A percentile compares a stretch with the other conserved stretches of the same genome.
Evolutionary conservation across 75 land plant species (phyloP).

Genomic region (Pseudotsuga menziesii): DNA sequence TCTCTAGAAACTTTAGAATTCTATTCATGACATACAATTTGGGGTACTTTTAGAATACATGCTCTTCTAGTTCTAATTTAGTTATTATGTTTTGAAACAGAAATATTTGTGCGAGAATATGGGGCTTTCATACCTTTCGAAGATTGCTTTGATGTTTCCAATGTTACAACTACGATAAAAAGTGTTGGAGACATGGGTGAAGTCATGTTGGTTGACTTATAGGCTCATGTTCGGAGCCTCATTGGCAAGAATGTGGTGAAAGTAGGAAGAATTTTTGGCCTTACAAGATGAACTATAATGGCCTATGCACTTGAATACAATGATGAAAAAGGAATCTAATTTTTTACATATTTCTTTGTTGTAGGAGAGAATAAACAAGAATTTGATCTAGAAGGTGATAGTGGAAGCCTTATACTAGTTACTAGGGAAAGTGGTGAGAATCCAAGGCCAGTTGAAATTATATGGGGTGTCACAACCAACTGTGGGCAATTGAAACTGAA

Average conservation of each 20-base stretch:
- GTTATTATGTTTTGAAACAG: slow-evolving; percentile 5
- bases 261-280: slow-evolving; percentile 45
- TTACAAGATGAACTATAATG: slow-evolving; percentile 36
- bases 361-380: slow-evolving; percentile 40
- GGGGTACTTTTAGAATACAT: neutral
- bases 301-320: slow-evolving; percentile 51
- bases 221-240: slow-evolving; percentile 31
- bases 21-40: neutral
- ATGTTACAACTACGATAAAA: slow-evolving; percentile 30
- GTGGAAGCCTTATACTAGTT: slow-evolving; percentile 35
- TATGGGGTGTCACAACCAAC: slow-evolving; percentile 48
- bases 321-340: slow-evolving; percentile 45
- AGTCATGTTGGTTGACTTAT: slow-evolving; percentile 37
- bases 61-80: neutral
- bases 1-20: neutral
- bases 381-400: slow-evolving; percentile 47
- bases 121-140: slow-evolving; percentile 46
- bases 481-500: slow-evolving; percentile 41
- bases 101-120: slow-evolving; percentile 36
- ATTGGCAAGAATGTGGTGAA: slow-evolving; percentile 41
- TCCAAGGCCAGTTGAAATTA: slow-evolving; percentile 40
- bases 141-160: slow-evolving; percentile 30
- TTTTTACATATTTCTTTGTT: slow-evolving; percentile 39
- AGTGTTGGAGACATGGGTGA: slow-evolving; percentile 46
- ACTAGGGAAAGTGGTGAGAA: slow-evolving; percentile 14